Conservation (phyloP, 345 rosid genomes). For the Hibiscus syriacus region DNA sequence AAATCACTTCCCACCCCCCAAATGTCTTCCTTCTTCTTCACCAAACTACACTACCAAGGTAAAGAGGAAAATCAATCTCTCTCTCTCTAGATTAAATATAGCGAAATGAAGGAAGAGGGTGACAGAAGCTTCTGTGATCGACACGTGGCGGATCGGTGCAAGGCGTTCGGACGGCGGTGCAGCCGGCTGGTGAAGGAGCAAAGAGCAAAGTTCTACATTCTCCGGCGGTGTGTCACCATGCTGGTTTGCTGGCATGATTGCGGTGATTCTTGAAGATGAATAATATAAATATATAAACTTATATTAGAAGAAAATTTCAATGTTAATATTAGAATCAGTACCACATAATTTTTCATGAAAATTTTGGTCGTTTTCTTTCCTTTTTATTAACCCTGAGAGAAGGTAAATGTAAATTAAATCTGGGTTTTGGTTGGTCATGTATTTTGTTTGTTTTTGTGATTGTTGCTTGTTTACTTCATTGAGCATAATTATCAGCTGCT, state of each 20-base stretch:
- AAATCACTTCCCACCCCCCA: constrained; percentile 16
- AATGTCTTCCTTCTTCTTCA: constrained; percentile 10
- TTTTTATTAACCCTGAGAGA: too few relatives aligned
- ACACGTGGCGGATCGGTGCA: constrained; percentile 31
- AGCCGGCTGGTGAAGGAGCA: constrained; percentile 45
- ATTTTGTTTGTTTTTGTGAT: too few relatives aligned
- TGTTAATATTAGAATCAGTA: too few relatives aligned
- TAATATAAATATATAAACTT: background rate
- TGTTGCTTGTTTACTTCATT: too few relatives aligned
- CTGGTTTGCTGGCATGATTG: constrained; percentile 57
- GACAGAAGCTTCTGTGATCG: constrained; percentile 17
- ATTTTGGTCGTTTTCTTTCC: too few relatives aligned
- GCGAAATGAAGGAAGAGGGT: constrained; percentile 21
- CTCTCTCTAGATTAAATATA: background rate
- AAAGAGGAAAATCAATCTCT: background rate
- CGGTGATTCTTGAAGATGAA: background rate
- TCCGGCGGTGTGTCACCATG: constrained; percentile 52
- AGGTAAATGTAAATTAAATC: too few relatives aligned
- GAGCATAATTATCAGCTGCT: too few relatives aligned
- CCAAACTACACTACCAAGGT: constrained; percentile 1
- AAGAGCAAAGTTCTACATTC: constrained; percentile 52
- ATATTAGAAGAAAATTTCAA: background rate
- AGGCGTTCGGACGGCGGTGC: constrained; percentile 40
- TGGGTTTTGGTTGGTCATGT: too few relatives aligned
- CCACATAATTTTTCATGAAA: too few relatives aligned